A percentile compares a stretch with the other conserved stretches of the same genome.
phyloP scores from a whole-genome alignment of 768 basidiomycete genomes.

The Lyophyllum atratum region DNA sequence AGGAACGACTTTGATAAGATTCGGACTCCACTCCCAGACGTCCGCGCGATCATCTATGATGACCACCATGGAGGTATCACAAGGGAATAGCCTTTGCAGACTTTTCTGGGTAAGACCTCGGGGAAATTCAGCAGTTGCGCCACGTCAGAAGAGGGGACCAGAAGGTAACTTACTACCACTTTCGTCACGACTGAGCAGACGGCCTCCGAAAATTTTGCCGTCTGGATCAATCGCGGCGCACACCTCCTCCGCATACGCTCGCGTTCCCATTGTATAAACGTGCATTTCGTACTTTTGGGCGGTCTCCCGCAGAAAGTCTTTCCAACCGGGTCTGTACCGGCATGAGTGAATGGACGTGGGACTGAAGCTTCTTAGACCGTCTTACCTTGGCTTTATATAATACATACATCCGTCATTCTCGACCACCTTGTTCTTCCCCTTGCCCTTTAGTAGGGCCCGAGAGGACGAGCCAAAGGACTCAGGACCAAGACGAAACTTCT shows the following conservation, averaged over 20 bases:
- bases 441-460: constrained; percentile 40
- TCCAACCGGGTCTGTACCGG: constrained; percentile 71
- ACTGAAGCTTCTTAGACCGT: neutral
- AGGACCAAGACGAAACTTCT: constrained; percentile 84
- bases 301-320: constrained; percentile 71
- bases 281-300: constrained; percentile 95
- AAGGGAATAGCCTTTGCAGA: constrained; percentile 90
- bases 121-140: constrained; percentile 13
- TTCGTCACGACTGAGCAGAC: constrained; percentile 92
- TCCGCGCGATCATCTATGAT: constrained; percentile 98
- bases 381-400: constrained; percentile 94
- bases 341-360: constrained; percentile 1
- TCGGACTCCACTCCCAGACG: constrained; percentile 98
- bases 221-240: constrained; percentile 93
- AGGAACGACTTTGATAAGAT: constrained; percentile 94
- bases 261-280: constrained; percentile 99
- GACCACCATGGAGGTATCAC: constrained; percentile 98
- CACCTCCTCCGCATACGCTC: constrained; percentile 94
- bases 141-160: neutral
- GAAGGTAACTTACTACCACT: constrained; percentile 77
- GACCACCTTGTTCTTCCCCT: constrained; percentile 64
- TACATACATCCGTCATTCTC: constrained; percentile 90
- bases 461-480: constrained; percentile 60
- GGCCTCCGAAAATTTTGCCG: constrained; percentile 79
- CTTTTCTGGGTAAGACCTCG: constrained; percentile 90